phyloP scores from a whole-genome alignment of 2,329 filamentous ascomycete genomes.

The Pochonia chlamydosporia region DNA sequence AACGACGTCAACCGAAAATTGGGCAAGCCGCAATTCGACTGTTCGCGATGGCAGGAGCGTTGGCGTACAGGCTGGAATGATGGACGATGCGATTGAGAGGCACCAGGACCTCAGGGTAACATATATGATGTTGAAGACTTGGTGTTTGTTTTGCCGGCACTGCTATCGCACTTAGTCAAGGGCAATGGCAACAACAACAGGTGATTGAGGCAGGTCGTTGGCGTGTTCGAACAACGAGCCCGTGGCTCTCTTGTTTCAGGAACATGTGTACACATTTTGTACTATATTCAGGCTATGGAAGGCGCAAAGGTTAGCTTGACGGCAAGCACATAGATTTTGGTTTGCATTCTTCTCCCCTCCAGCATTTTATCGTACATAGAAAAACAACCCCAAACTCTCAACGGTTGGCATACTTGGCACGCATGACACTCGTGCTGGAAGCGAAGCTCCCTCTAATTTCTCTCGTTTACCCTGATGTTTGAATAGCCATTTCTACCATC shows the following conservation, averaged over 20 bases:
- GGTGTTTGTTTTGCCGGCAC: too few relatives aligned
- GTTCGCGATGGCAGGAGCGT: conserved; percentile 82
- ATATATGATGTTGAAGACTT: too few relatives aligned
- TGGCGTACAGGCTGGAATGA: conserved; percentile 88
- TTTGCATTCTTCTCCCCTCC: neutral
- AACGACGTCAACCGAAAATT: conserved; percentile 86
- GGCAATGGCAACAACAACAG: too few relatives aligned
- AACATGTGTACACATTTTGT: neutral
- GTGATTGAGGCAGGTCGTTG: too few relatives aligned
- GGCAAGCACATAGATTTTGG: neutral
- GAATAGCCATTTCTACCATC: too few relatives aligned
- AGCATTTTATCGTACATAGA: too few relatives aligned
- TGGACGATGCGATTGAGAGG: conserved; percentile 51
- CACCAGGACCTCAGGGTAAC: neutral
- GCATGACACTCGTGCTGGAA: too few relatives aligned
- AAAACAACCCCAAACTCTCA: too few relatives aligned
- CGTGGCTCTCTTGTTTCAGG: neutral
- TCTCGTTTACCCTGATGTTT: neutral
- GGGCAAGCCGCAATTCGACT: conserved; percentile 89
- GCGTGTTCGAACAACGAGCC: neutral
- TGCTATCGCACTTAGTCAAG: too few relatives aligned
- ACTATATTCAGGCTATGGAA: neutral
- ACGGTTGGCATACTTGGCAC: too few relatives aligned
- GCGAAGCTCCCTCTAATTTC: too few relatives aligned
- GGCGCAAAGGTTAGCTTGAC: neutral